Percentiles rank a stretch among this genome's conserved stretches.
Evolutionary conservation across 2,329 filamentous ascomycete species (phyloP).

Genomic region (Ophiocordyceps camponoti-rufipedis): DNA sequence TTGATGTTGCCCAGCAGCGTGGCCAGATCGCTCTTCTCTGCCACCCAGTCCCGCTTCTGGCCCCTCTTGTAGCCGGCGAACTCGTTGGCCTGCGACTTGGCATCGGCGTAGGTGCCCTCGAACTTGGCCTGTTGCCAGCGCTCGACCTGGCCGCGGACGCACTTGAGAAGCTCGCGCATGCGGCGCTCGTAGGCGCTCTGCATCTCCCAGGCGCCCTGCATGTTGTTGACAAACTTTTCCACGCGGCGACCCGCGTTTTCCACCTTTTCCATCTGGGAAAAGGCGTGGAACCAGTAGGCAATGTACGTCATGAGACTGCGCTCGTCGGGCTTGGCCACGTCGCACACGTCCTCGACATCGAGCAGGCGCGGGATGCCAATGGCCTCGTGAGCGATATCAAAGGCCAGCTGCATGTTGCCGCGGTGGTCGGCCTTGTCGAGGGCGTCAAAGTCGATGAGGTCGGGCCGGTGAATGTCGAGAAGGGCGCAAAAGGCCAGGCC

Average conservation of each 20-base stretch:
- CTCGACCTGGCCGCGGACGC: conserved; percentile 55
- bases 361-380: conserved; percentile 92
- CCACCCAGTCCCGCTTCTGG: conserved; percentile 88
- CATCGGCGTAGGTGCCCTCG: conserved; percentile 81
- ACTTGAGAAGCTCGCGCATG: conserved; percentile 64
- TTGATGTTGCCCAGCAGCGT: conserved; percentile 95
- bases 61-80: conserved; percentile 84
- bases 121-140: conserved; percentile 68
- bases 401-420: conserved; percentile 95
- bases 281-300: conserved; percentile 99
- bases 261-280: conserved; percentile 96
- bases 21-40: conserved; percentile 89
- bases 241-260: conserved; percentile 92
- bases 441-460: conserved; percentile 90
- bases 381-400: conserved; percentile 88
- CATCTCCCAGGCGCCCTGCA: conserved; percentile 99
- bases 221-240: conserved; percentile 96
- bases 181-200: conserved; percentile 87
- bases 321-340: conserved; percentile 90
- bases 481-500: conserved; percentile 92
- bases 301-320: conserved; percentile 98
- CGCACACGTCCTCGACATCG: conserved; percentile 95
- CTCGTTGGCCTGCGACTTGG: conserved; percentile 65
- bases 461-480: conserved; percentile 89
- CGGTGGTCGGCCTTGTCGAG: conserved; percentile 87